Evolutionary conservation across 2,329 filamentous ascomycete species (phyloP), one percentile per base, ranked within the genome.

Genomic region (Pyrenochaeta sp.): DNA sequence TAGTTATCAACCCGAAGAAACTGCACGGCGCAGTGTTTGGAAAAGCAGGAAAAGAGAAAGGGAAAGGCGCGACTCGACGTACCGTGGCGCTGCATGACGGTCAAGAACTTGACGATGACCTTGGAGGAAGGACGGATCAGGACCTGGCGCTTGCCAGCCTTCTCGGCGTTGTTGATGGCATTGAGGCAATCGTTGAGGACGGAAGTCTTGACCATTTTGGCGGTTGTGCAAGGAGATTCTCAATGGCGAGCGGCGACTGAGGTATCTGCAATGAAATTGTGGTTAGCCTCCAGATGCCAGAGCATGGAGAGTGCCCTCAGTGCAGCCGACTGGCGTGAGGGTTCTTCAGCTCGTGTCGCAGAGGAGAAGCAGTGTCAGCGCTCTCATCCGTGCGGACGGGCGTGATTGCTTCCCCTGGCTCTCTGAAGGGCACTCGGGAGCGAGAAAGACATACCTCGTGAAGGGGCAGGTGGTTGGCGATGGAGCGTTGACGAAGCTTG

Each of bases 41-140:
- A n/a, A n/a, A n/a, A n/a, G 31, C 20, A 44, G 52, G 34, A 41
- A 39, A 57, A 41, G 30, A 55, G 37, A 26, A 35, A 24, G 52
- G 34, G 41, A 39, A 57, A 41, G 30, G 54, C 36, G 24, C 34
- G 23, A 26, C 9, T 19, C 19, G 35, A 89, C 91, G 62, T 94
- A 97, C 94, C 94, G 83, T 99, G 94, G 80, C 89, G 90, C 84
- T 99, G 94, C 94, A 99, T 99, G 78, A 97, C 93, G 75, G 84
- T 84, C 75, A 99, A 84, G 87, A 97, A 99, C 86, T 97, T 97
- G 73, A 99, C 97, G 72, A 99, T 99, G 84, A 99, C 94, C 89
- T 99, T 99, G 79, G 94, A 97, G 78, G 85, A 89, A 69, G 95
- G 94, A 73, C 92, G 87, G 85, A 99, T 96, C 77, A 99, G 74